These are phyloP conservation scores for Tuber magnatum DNA, from an alignment of 495 filamentous ascomycete species.

Conservation along the genomic window DNA sequence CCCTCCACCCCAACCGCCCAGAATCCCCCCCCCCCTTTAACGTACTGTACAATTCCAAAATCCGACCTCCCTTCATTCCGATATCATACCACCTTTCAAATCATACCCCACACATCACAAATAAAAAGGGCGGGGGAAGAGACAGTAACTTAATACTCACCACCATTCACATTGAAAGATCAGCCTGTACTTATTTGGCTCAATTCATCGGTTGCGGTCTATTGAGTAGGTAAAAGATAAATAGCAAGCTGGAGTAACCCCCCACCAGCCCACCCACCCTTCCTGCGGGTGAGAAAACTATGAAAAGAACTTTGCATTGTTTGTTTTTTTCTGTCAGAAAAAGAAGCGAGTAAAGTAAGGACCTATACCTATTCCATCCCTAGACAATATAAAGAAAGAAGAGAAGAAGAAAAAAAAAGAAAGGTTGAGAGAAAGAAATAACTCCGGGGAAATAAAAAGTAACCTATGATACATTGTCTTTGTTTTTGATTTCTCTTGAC, in stretches of 20 bases:
- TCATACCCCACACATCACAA: neutral
- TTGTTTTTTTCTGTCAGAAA: neutral
- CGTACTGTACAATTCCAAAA: neutral
- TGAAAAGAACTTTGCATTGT: neutral
- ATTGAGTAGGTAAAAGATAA: neutral
- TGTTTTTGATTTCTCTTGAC: neutral
- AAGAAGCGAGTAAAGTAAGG: neutral
- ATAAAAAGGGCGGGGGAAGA: no score
- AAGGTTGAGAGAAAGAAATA: neutral
- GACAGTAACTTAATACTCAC: no score
- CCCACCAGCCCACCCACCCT: neutral
- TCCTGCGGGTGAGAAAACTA: neutral
- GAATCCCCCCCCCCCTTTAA: neutral
- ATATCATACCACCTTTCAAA: neutral
- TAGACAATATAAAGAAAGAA: no score
- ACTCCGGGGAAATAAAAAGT: neutral
- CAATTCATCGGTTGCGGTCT: neutral
- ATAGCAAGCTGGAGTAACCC: neutral
- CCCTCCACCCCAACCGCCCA: neutral
- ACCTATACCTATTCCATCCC: neutral
- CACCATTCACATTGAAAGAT: neutral
- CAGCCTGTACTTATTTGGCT: neutral
- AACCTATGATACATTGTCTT: neutral
- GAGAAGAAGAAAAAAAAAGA: neutral
- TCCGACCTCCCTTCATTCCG: neutral